Evolutionary conservation across 768 basidiomycete genomes (phyloP).

Genomic region (Kwoniella sp.): DNA sequence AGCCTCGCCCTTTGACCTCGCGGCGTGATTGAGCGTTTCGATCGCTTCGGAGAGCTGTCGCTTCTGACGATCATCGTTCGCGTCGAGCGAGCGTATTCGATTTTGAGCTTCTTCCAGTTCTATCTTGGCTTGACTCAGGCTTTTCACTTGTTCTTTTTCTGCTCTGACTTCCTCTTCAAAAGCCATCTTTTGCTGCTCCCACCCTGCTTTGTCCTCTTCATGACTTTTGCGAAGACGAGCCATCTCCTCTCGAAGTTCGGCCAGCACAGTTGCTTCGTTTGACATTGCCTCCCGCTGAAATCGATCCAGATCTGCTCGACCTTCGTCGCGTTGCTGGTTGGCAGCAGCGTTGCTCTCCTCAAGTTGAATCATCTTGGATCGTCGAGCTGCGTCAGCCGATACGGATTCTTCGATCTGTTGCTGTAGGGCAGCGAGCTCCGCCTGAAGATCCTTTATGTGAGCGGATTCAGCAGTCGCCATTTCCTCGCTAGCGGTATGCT

Average conservation of each 20-base stretch:
- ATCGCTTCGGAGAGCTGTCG: neutral
- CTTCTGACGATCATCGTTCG: no score
- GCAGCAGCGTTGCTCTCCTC: neutral
- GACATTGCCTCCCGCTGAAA: constrained; percentile 22
- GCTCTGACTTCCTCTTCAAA: neutral
- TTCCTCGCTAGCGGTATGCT: neutral
- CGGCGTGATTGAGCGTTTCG: neutral
- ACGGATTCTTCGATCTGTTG: constrained; percentile 1
- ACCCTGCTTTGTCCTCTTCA: constrained; percentile 9
- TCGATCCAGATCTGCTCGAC: constrained; percentile 15
- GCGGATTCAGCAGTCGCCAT: neutral
- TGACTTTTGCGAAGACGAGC: constrained; percentile 10
- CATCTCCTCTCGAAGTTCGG: constrained; percentile 20
- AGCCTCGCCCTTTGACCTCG: neutral
- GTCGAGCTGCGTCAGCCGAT: neutral
- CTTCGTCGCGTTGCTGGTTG: constrained; percentile 10
- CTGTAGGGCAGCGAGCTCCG: neutral
- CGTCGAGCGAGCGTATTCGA: no score
- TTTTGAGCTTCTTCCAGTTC: no score
- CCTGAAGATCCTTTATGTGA: neutral
- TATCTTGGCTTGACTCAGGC: no score
- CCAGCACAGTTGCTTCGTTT: constrained; percentile 18
- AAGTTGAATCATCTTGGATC: neutral
- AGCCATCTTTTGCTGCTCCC: neutral
- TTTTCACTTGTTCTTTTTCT: neutral